A percentile compares a stretch with the other conserved stretches of the same genome.
These are phyloP conservation scores for Pneumocystis canis DNA, from an alignment of 1,139 yeast genomes.

Conservation along the genomic window DNA sequence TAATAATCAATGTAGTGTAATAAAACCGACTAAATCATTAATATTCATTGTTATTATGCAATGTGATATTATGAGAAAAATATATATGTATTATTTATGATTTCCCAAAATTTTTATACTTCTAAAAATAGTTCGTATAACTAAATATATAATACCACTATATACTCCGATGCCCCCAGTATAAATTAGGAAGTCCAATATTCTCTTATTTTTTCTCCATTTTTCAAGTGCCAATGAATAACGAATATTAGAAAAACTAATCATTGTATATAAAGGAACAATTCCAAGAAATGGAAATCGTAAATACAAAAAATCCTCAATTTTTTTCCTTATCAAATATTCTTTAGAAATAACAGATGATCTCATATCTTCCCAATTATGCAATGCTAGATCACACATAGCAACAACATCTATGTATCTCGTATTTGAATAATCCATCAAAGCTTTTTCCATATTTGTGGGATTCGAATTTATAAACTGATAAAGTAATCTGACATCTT, in stretches of 20 bases:
- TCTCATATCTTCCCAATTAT: slow-evolving; percentile 79
- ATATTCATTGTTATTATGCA: not conserved
- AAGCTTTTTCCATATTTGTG: slow-evolving; percentile 36
- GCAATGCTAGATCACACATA: slow-evolving; percentile 63
- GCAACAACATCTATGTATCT: slow-evolving; percentile 59
- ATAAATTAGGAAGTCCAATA: slow-evolving; percentile 20
- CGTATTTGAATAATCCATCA: slow-evolving; percentile 39
- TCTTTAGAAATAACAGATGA: slow-evolving; percentile 54
- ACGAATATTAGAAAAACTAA: slow-evolving; percentile 71
- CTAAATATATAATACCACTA: not conserved
- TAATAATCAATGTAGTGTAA: not conserved
- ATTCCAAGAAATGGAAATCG: slow-evolving; percentile 31
- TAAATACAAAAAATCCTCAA: slow-evolving; percentile 53
- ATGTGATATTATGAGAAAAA: not conserved
- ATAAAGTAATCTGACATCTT: slow-evolving; percentile 62
- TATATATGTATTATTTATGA: not conserved
- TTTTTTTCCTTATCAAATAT: slow-evolving; percentile 49
- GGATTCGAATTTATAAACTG: slow-evolving; percentile 34
- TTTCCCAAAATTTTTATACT: not conserved
- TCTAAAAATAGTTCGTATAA: not conserved
- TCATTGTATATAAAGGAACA: slow-evolving; percentile 76
- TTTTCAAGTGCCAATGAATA: slow-evolving; percentile 57
- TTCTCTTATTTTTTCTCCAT: slow-evolving; percentile 36
- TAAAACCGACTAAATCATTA: not conserved
- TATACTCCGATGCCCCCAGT: slow-evolving; percentile 2